Evolutionary conservation across 2,329 filamentous ascomycete species (phyloP).

Genomic region (Claviceps maximensis): DNA sequence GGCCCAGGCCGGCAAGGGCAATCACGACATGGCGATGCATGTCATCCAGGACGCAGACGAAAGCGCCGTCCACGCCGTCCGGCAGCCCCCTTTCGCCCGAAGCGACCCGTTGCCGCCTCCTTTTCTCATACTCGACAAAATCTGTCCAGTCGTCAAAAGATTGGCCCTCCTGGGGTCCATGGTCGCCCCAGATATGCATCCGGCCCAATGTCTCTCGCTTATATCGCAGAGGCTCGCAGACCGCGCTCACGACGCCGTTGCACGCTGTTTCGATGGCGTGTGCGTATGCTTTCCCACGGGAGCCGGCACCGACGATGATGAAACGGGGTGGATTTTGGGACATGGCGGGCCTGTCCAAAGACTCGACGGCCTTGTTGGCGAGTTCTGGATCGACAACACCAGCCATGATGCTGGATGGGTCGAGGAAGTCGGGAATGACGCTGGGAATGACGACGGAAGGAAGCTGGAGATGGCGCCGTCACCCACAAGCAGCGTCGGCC

Average conservation of each 20-base stretch:
- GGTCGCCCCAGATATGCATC: conserved; percentile 57
- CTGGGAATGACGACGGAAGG: neutral
- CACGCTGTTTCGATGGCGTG: conserved; percentile 50
- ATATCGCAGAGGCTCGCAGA: conserved; percentile 69
- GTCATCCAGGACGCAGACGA: conserved; percentile 67
- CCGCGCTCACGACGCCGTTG: conserved; percentile 56
- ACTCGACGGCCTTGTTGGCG: conserved; percentile 10
- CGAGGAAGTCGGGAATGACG: too few relatives aligned
- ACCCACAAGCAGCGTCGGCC: too few relatives aligned
- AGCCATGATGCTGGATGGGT: conserved; percentile 10
- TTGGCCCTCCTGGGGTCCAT: conserved; percentile 42
- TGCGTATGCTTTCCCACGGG: conserved; percentile 63
- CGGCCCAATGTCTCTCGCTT: conserved; percentile 61
- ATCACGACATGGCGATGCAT: conserved; percentile 73
- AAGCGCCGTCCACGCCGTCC: conserved; percentile 47
- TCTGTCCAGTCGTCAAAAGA: conserved; percentile 62
- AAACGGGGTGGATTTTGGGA: conserved; percentile 47
- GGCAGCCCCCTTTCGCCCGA: conserved; percentile 33
- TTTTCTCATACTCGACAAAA: conserved; percentile 59
- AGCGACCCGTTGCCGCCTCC: conserved; percentile 40
- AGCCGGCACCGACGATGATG: conserved; percentile 72
- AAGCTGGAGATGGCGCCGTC: too few relatives aligned
- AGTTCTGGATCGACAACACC: conserved; percentile 13
- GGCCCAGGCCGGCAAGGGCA: conserved; percentile 51
- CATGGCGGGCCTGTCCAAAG: conserved; percentile 29